Evolutionary conservation across 306 rosid genomes (phyloP).

Genomic region (Rosa lucieae): DNA sequence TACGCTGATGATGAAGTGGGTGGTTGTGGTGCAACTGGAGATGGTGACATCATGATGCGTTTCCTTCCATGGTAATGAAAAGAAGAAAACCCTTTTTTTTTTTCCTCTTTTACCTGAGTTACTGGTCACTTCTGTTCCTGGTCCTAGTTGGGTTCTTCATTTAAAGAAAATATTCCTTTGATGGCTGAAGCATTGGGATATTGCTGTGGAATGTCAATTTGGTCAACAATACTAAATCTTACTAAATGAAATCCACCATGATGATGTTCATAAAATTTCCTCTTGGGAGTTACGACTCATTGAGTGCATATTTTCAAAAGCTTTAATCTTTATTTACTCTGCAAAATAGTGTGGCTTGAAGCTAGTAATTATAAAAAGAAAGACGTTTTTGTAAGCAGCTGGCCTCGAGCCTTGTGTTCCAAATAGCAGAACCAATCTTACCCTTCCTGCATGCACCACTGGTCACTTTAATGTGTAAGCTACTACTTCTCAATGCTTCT

Average conservation of each 20-base stretch:
- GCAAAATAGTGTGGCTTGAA: background rate
- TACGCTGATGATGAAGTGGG: slow-evolving; percentile 79
- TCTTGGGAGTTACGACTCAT: background rate
- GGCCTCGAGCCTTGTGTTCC: background rate
- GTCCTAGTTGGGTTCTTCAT: background rate
- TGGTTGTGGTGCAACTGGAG: slow-evolving; percentile 94
- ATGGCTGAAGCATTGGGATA: background rate
- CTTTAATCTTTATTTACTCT: background rate
- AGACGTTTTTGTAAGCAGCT: background rate
- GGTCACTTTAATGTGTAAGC: background rate
- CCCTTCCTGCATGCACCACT: background rate
- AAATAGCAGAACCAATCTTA: background rate
- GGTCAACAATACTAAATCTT: background rate
- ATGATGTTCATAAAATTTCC: background rate
- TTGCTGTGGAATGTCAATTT: background rate
- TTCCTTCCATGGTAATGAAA: slow-evolving; percentile 79
- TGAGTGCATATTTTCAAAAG: background rate
- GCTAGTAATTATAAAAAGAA: background rate
- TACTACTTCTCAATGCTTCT: background rate
- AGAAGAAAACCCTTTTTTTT: background rate
- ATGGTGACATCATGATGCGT: slow-evolving; percentile 94
- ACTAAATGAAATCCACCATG: no score
- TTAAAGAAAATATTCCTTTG: background rate
- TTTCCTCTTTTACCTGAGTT: background rate
- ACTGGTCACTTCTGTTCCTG: background rate